Evolutionary conservation across 2,329 filamentous ascomycete genomes (phyloP).

Genomic region (Mycosphaerella sp.): DNA sequence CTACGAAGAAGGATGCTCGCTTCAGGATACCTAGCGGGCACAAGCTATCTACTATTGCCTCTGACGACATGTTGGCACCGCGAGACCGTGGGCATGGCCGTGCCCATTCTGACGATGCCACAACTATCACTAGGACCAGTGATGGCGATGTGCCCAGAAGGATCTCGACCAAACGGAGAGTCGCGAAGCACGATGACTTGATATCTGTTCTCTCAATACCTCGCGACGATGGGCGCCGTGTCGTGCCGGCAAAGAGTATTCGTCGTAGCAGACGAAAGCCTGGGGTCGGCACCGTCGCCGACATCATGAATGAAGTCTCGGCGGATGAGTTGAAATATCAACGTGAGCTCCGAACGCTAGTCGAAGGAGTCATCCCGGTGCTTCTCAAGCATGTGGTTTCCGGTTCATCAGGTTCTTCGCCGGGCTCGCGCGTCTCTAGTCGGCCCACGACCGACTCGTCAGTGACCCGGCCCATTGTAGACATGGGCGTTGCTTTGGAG

Average conservation of each 20-base stretch:
- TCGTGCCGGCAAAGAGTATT: conserved; percentile 71
- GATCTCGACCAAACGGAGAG: conserved; percentile 54
- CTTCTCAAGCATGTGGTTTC: conserved; percentile 78
- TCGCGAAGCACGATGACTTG: conserved; percentile 79
- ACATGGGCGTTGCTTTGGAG: conserved; percentile 88
- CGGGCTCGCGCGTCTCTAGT: conserved; percentile 25
- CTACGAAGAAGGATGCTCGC: conserved; percentile 12
- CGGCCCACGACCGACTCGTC: conserved; percentile 47
- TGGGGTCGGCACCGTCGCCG: conserved; percentile 62
- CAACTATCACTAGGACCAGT: conserved; percentile 25
- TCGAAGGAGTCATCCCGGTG: conserved; percentile 92
- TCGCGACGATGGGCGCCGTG: conserved; percentile 57
- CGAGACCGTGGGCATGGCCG: conserved; percentile 19
- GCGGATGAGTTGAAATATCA: conserved; percentile 84
- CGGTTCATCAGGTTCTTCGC: conserved; percentile 51
- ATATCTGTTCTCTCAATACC: conserved; percentile 78
- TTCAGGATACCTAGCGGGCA: conserved; percentile 43
- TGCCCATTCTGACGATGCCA: conserved; percentile 29
- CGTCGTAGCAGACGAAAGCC: conserved; percentile 63
- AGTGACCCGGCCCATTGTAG: conserved; percentile 79
- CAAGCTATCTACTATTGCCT: conserved; percentile 55
- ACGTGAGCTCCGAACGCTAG: conserved; percentile 83
- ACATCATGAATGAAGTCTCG: conserved; percentile 72
- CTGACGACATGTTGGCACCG: conserved; percentile 47
- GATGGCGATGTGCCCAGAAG: conserved; percentile 29